phyloP scores from a whole-genome alignment of 441 rosid genomes.

The Sinapis alba region DNA sequence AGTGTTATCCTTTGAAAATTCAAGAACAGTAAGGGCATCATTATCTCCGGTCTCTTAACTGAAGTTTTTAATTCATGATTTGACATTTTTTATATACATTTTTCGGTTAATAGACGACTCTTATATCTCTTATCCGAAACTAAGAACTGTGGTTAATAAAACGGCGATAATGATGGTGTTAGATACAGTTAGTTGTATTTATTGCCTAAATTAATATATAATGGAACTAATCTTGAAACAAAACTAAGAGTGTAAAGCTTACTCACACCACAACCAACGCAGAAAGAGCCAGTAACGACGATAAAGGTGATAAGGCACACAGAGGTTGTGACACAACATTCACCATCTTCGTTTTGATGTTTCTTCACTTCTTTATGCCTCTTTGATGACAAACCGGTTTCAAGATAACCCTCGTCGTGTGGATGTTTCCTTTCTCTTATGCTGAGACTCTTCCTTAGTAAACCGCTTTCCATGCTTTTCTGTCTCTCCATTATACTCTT shows the following conservation, averaged over 20 bases:
- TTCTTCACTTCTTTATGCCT: constrained; percentile 22
- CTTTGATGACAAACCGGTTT: constrained; percentile 22
- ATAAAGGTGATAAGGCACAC: constrained; percentile 46
- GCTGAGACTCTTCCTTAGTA: constrained; percentile 34
- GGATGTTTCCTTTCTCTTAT: constrained; percentile 31
- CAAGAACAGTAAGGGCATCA: too few species aligned
- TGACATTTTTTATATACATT: too few species aligned
- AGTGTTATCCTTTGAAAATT: neutral
- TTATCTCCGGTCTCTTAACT: too few species aligned
- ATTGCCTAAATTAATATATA: too few species aligned
- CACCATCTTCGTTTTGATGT: constrained; percentile 13
- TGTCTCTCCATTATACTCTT: constrained; percentile 35
- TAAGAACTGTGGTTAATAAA: too few species aligned
- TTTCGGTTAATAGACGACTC: too few species aligned
- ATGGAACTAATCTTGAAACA: neutral
- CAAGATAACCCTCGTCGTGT: constrained; percentile 31
- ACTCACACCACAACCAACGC: constrained; percentile 51
- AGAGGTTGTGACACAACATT: constrained; percentile 38
- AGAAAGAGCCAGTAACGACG: constrained; percentile 50
- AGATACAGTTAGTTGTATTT: too few species aligned
- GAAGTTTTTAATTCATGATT: too few species aligned
- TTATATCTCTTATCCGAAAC: too few species aligned
- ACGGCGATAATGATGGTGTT: too few species aligned
- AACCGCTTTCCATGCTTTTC: constrained; percentile 36
- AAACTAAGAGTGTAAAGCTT: neutral